Evolutionary conservation across 805 yeast genomes (phyloP), one percentile per base, ranked within the genome.

Genomic region (Kodamaea kaohsiungensis): DNA sequence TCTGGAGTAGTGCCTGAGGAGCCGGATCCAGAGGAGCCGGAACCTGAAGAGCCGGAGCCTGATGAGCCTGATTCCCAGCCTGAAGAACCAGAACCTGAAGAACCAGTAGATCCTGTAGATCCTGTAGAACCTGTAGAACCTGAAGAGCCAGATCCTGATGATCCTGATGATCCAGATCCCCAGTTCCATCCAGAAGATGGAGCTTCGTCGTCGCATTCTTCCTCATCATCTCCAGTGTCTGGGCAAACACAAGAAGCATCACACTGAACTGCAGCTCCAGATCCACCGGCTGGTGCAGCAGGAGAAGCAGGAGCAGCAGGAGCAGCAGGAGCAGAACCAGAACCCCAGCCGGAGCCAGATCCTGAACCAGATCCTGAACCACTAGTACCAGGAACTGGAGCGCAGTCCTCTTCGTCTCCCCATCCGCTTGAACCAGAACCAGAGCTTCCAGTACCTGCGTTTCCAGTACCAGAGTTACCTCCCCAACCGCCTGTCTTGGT

Each of bases 141-240:
- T 2, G 55, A 18, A 25, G 47, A 46, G 9, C 50, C 51, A 35
- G 45, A 40, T 17, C 46, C 46, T 18, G 46, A 7, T 17, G 53
- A 39, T 16, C 52, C 51, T 18, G 47, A 39, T 1, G 19, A 25
- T 8, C 43, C 37, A 37, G 39, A 47, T 38, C 18, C 39, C 12
- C 37, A 13, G 16, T 8, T 30, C 35, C 35, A 30, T 30, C 35
- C 35, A 30, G 35, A 30, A 30, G 25, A 22, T 60, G 22, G 25
- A 22, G 25, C 25, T 22, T 53, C 56, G 30, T 53, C 57, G 16
- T 54, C 54, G 43, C 56, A 62, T 18, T 59, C 61, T 18, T 59
- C 59, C 39, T 51, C 57, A 17, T 52, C 56, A 7, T 49, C 54
- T 13, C 51, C 61, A 40, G 53, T 53, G 17, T 53, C 60, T 16